Evolutionary conservation across 768 basidiomycete genomes (phyloP), one percentile per base, ranked within the genome.

Genomic region (Roridomyces roridus): DNA sequence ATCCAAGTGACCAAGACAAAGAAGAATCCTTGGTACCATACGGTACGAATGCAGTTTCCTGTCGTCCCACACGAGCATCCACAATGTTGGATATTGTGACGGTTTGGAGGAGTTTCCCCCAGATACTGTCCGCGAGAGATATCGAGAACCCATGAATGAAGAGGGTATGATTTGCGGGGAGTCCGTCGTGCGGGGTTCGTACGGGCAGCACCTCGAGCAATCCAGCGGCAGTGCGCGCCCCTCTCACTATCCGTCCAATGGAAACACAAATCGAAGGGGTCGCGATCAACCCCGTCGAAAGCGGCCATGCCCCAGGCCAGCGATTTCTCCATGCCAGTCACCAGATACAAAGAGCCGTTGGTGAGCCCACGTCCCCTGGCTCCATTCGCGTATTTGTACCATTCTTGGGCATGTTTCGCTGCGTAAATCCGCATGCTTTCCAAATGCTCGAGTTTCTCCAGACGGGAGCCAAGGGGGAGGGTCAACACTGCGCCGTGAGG

Each of bases 311-410:
- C 66, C 64, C 64, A 67, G 17, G 47, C 55, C 5, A 18, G 26
- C 5, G 61, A 24, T 28, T 67, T 67, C 29, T 65, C 59, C 24
- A 55, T 61, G 8, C 66, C 66, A 7, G 66, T 67, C 20, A 67
- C 46, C 25, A 67, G 49, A 49, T 60, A 67, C 0, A 67, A 42
- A 11, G 59, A 31, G 11, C 61, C 59, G 28, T 60, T 65, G 18
- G 46, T 31, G 10, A 47, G 45, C 28, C 58, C 55, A 12, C 60
- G 43, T 0, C 53, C 62, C 35, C 55, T 36, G 3, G 41, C 8
- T 5, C 31, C 51, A 17, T 54, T 63, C 35, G 58, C 42, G 26
- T 63, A 67, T 24, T 52, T 31, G 28, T 63, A 65, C 61, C 61
- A 62, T n/a, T 24, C 47, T 18, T 55, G 34, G 3, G 65, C 65